Base-by-base conservation (phyloP, 2,329 filamentous ascomycete genomes). In the Paracamarosporium sp. region DNA sequence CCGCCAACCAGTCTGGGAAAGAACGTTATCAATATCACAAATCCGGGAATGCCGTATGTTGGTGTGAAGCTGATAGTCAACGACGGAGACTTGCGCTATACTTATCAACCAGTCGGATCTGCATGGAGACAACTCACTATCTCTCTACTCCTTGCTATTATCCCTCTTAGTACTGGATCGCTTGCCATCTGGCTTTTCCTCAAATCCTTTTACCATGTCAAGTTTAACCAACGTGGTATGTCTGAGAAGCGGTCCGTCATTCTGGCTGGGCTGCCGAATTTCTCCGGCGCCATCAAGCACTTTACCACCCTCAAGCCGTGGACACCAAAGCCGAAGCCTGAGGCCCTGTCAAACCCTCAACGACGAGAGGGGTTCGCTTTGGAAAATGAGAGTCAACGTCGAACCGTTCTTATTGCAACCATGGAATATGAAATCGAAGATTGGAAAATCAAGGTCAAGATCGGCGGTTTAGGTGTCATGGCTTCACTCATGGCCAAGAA, bases 361-460 rank as follows among this genome's bases (percentile, higher is more conserved):
- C 55, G 50, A 15, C 51, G 50, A 5, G 64, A 65, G 41, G 64
- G 63, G 1, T 62, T 62, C 24, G 57, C 57, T 1, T 62, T 56
- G 5, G 45, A 54, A 27, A 47, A 62, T 15, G 67, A 38, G 59
- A 79, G 43, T 20, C 55, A 50, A 13, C 62, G 65, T 5, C 78
- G 85, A n/a, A 88, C 83, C 30, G 84, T 89, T 2, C 80, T 90
- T 22, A 88, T 90, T 52, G 88, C 86, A 12, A 90, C 88, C 6
- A 89, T 90, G 85, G 88, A 90, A 72, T 90, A 90, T 73, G 86
- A 90, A 60, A 89, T 90, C 59, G 85, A 88, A 54, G 88, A 90
- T 68, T 90, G 88, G 85, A 81, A 76, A 4, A 87, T 90, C 76
- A 90, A 88, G 74, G 87, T 90, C 76, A 90, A 90, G 76, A 90